Evolutionary conservation across 2,329 filamentous ascomycete genomes (phyloP), one percentile per base, ranked within the genome.

Genomic region (Cryphonectria naterciae): DNA sequence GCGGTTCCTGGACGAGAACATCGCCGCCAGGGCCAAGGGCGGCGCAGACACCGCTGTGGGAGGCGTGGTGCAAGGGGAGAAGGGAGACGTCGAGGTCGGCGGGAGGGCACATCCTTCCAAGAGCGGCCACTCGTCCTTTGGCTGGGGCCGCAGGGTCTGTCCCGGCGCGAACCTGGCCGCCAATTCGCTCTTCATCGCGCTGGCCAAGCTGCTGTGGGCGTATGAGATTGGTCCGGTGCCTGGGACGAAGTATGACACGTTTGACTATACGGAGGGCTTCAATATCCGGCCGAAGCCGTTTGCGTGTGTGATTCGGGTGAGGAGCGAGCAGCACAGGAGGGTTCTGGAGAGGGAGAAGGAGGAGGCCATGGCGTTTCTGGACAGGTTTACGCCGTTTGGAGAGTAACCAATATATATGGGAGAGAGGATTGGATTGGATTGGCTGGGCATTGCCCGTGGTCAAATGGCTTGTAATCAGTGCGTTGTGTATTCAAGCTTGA

Each of bases 141-240:
- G 83, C 0, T 85, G 82, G 73, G 84, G 84, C 0, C 76, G 83
- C 10, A 75, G 84, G 7, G 76, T 83, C 2, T 80, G 79, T 11
- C 80, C 74, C 4, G 74, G 75, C 4, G 72, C 73, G 43, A 74
- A 74, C 35, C 67, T 76, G 32, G 75, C 75, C 2, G 46, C 69
- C 5, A 73, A 74, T 37, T 74, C 72, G 67, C 65, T 76, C 4
- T 73, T 79, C 66, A 70, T 81, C 7, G 77, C 74, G 19, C 74
- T 82, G 43, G 76, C 81, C 7, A 80, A 80, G 58, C 65, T 83
- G 8, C 73, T 88, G 0, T 87, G 85, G 86, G 84, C 81, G 0
- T 85, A 85, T 68, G 76, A 81, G 46, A 75, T 80, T 62, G 62
- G 67, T 52, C 73, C 74, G 0, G 60, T 74, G 13, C 65, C 69